phyloP scores from a whole-genome alignment of 2,329 filamentous ascomycete species.

The Verticillium alfalfae region DNA sequence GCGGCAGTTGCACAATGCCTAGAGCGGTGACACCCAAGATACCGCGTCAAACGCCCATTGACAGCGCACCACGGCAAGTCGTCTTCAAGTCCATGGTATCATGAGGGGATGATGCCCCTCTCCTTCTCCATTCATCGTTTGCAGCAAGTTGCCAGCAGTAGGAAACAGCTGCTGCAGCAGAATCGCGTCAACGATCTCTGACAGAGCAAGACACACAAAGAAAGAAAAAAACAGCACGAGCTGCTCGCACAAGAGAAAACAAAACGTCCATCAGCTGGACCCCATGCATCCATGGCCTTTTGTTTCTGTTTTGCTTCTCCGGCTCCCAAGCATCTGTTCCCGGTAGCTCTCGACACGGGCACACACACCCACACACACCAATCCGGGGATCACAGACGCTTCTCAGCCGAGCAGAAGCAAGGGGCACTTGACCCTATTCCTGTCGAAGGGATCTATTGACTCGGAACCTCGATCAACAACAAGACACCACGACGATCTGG shows the following conservation, averaged over 20 bases:
- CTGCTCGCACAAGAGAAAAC: too few relatives aligned
- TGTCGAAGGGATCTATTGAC: neutral
- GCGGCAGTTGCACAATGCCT: neutral
- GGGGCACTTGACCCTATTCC: neutral
- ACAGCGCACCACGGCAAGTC: neutral
- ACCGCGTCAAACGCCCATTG: neutral
- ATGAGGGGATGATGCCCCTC: neutral
- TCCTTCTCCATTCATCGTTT: neutral
- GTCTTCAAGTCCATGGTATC: neutral
- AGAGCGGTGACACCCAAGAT: neutral
- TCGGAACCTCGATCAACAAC: neutral
- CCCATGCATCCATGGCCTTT: neutral
- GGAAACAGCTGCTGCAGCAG: neutral
- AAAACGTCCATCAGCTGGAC: neutral
- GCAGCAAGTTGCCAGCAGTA: neutral
- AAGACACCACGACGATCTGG: neutral
- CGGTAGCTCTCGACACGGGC: neutral
- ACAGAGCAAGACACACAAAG: too few relatives aligned
- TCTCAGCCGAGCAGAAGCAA: neutral
- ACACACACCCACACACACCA: neutral
- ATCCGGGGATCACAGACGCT: neutral
- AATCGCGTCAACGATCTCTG: neutral
- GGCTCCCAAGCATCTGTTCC: neutral
- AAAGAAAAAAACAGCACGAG: neutral
- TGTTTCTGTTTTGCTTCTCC: neutral